Conservation (phyloP, 805 yeast genomes). For the Lachancea waltii region DNA sequence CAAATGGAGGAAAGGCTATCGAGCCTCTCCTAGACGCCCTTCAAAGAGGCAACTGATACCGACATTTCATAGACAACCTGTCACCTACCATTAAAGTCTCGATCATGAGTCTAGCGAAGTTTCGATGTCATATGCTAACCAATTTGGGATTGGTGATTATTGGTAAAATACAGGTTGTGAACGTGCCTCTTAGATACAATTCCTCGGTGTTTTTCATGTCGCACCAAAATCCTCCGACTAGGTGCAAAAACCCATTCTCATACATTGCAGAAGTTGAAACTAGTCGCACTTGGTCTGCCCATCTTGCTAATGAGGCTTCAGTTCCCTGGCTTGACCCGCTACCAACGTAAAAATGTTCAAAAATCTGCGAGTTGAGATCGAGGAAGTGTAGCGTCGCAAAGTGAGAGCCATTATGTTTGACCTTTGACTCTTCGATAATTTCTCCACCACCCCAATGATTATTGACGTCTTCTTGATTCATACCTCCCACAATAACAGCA, state of each 20-base stretch:
- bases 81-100: too few species aligned
- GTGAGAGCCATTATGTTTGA: slow-evolving; percentile 1
- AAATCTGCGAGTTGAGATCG: neutral
- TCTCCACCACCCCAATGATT: slow-evolving; percentile 2
- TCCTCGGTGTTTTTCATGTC: slow-evolving; percentile 11
- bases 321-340: neutral
- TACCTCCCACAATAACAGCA: slow-evolving; percentile 25
- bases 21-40: too few species aligned
- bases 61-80: too few species aligned
- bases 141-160: slow-evolving; percentile 11
- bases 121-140: too few species aligned
- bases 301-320: neutral
- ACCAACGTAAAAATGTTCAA: slow-evolving; percentile 1
- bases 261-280: slow-evolving; percentile 2
- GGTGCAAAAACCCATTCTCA: slow-evolving; percentile 8
- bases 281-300: slow-evolving; percentile 2
- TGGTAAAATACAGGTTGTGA: slow-evolving; percentile 26
- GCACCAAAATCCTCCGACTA: slow-evolving; percentile 27
- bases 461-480: slow-evolving; percentile 22
- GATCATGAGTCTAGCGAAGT: too few species aligned
- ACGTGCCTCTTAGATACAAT: slow-evolving; percentile 26
- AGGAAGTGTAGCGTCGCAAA: slow-evolving; percentile 2
- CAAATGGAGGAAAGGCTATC: too few species aligned
- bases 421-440: neutral
- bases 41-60: too few species aligned